Evolutionary conservation across 1,284 basidiomycete genomes (phyloP).

Genomic region (Ceratobasidium sp.): DNA sequence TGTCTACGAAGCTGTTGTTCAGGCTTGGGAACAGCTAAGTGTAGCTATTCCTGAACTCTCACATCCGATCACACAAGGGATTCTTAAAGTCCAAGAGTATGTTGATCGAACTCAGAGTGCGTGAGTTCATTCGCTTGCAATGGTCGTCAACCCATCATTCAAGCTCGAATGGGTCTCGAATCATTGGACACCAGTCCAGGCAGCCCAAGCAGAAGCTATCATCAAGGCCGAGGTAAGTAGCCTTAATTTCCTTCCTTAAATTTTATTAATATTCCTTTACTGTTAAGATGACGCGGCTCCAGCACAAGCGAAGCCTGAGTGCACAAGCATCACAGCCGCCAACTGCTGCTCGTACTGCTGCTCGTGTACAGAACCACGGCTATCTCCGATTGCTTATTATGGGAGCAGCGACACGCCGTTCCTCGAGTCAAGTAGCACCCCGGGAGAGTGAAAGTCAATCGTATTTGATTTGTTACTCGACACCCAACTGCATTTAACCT

Average conservation of each 20-base stretch:
- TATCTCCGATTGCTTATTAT: neutral
- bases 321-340: neutral
- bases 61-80: neutral
- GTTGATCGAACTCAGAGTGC: neutral
- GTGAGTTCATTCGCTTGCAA: constrained; percentile 3
- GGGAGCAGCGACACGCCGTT: too few species aligned
- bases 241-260: neutral
- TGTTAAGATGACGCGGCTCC: neutral
- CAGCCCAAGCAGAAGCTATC: neutral
- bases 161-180: constrained; percentile 15
- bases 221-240: neutral
- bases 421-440: too few species aligned
- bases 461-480: too few species aligned
- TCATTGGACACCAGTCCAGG: neutral
- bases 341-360: neutral
- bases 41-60: neutral
- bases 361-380: neutral
- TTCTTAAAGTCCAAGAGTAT: constrained; percentile 16
- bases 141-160: constrained; percentile 23
- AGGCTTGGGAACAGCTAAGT: neutral
- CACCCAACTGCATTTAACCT: too few species aligned
- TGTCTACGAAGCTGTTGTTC: constrained; percentile 36
- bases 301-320: neutral
- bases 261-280: neutral
- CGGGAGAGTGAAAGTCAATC: too few species aligned